phyloP scores from a whole-genome alignment of 2,329 filamentous ascomycete genomes.

The Fusarium oxysporum region DNA sequence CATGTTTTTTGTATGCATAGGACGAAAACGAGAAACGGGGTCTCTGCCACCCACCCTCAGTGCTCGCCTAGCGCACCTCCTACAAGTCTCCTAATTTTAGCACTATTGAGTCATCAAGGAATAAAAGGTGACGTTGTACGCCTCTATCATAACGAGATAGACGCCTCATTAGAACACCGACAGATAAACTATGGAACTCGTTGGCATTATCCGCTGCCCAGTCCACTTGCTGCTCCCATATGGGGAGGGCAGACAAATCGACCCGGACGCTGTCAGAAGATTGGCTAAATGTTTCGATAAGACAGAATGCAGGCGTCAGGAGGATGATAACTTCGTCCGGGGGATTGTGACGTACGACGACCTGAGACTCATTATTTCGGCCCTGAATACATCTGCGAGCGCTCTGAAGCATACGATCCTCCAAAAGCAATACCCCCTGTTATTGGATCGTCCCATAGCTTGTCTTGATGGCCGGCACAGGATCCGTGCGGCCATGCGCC shows the following conservation, averaged over 20 bases:
- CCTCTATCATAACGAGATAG: not conserved
- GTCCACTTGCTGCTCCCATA: not conserved
- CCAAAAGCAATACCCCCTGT: not conserved
- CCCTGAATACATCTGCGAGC: not conserved
- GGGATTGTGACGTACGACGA: not conserved
- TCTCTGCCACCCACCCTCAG: not conserved
- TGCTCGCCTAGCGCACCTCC: not conserved
- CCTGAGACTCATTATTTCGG: not conserved
- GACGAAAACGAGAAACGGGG: not conserved
- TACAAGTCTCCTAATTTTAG: not conserved
- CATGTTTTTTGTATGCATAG: not conserved
- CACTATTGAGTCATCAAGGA: not conserved
- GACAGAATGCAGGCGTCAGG: not conserved
- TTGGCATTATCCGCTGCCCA: conserved; percentile 1
- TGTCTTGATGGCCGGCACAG: conserved; percentile 1
- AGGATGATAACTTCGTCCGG: not conserved
- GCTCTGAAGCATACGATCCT: not conserved
- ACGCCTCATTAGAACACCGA: not conserved
- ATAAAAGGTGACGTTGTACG: not conserved
- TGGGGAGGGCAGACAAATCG: not conserved
- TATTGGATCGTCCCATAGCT: not conserved
- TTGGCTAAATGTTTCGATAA: not conserved
- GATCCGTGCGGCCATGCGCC: not conserved
- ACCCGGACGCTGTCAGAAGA: not conserved
- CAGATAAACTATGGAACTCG: not conserved